Conservation (phyloP, 2,329 filamentous ascomycete genomes). For the Diaporthe aspalathi region DNA sequence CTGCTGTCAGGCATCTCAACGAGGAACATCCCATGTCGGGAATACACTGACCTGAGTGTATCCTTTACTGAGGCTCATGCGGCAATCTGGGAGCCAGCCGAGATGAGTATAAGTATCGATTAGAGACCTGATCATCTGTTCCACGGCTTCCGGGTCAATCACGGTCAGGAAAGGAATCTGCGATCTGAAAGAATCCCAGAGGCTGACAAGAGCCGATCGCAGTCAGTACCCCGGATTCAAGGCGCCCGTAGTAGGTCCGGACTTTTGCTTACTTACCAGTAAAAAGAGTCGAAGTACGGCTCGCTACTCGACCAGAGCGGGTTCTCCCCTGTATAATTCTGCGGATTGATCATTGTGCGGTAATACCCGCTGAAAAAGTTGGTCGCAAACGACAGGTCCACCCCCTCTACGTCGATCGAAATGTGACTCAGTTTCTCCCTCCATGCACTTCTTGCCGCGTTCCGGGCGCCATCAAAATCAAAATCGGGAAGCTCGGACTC, state of each 20-base stretch:
- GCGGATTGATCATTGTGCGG: slow-evolving; percentile 76
- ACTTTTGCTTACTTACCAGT: slow-evolving; percentile 64
- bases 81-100: slow-evolving; percentile 75
- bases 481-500: slow-evolving; percentile 76
- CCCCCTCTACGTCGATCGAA: slow-evolving; percentile 62
- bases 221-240: slow-evolving; percentile 36
- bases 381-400: slow-evolving; percentile 65
- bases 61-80: slow-evolving; percentile 75
- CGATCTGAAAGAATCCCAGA: slow-evolving; percentile 78
- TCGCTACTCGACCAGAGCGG: slow-evolving; percentile 73
- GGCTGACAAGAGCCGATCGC: slow-evolving; percentile 46
- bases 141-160: slow-evolving; percentile 71
- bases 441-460: slow-evolving; percentile 69
- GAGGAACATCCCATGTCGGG: slow-evolving; percentile 40
- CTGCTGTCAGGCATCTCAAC: neutral
- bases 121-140: slow-evolving; percentile 75
- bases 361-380: slow-evolving; percentile 80
- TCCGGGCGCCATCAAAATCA: slow-evolving; percentile 67
- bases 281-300: slow-evolving; percentile 81
- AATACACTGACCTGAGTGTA: slow-evolving; percentile 66
- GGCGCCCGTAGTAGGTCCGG: too few relatives aligned
- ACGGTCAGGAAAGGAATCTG: slow-evolving; percentile 78
- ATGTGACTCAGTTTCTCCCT: slow-evolving; percentile 70
- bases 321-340: slow-evolving; percentile 81
- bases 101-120: slow-evolving; percentile 77